phyloP scores from a whole-genome alignment of 805 yeast genomes.

The Cyberlindnera mycetangii region DNA sequence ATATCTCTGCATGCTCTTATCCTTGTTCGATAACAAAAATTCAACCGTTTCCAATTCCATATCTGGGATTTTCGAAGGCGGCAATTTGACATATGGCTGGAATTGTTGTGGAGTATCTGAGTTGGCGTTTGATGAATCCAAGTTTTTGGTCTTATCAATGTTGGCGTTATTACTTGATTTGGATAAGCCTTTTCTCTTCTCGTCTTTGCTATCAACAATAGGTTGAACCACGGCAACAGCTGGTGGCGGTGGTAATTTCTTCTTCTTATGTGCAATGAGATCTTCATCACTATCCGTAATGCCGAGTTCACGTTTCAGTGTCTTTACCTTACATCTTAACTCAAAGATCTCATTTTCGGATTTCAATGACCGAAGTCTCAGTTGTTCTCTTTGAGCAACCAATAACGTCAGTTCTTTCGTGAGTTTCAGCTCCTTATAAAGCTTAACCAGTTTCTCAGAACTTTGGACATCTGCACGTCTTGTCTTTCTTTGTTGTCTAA shows the following conservation, averaged over 20 bases:
- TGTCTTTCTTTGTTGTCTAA: constrained; percentile 93
- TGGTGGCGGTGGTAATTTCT: constrained; percentile 36
- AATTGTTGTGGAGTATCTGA: constrained; percentile 29
- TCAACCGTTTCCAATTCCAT: constrained; percentile 84
- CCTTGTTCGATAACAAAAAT: constrained; percentile 67
- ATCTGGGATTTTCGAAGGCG: constrained; percentile 91
- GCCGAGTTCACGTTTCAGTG: constrained; percentile 69
- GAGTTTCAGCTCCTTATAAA: constrained; percentile 72
- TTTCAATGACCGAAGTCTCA: constrained; percentile 58
- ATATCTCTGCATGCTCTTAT: constrained; percentile 74
- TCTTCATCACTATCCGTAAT: constrained; percentile 84
- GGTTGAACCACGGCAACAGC: not conserved
- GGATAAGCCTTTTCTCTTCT: constrained; percentile 22
- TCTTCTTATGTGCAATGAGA: constrained; percentile 72
- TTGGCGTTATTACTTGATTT: constrained; percentile 17
- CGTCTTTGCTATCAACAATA: constrained; percentile 7
- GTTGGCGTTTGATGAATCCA: constrained; percentile 12
- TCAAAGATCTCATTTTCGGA: constrained; percentile 68
- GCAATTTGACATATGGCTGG: constrained; percentile 83
- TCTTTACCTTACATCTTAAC: constrained; percentile 67
- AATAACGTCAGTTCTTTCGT: constrained; percentile 67
- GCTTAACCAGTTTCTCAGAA: constrained; percentile 71
- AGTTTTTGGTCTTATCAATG: constrained; percentile 17
- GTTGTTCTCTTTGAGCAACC: constrained; percentile 72
- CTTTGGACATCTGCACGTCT: constrained; percentile 91